A percentile compares a stretch with the other conserved stretches of the same genome.
phyloP scores from a whole-genome alignment of 768 basidiomycete species.

The Chalciporus pseudorubinellus region DNA sequence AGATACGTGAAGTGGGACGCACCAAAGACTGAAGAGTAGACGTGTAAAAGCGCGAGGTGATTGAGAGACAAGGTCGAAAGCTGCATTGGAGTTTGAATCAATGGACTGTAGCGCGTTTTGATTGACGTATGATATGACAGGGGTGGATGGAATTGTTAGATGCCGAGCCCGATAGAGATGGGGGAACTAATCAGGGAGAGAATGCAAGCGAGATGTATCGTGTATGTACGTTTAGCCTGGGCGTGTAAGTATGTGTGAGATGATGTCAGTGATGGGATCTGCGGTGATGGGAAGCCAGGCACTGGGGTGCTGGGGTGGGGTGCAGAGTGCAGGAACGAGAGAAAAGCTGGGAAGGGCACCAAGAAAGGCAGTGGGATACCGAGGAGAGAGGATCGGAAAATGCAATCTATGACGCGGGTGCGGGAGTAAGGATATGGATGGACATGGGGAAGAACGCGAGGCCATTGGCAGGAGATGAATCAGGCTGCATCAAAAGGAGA shows the following conservation, averaged over 20 bases:
- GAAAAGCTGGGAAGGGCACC: background rate
- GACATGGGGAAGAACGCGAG: conserved; percentile 1
- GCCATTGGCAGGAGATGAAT: background rate
- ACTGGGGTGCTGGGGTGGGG: background rate
- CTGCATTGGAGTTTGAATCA: too few species aligned
- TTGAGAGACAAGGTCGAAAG: background rate
- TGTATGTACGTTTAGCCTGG: background rate
- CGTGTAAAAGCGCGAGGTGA: background rate
- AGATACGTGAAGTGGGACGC: background rate
- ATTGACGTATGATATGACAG: background rate
- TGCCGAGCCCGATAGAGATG: conserved; percentile 1
- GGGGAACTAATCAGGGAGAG: background rate
- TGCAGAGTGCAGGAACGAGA: background rate
- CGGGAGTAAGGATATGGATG: background rate
- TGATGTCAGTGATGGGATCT: conserved; percentile 23
- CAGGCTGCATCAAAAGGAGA: background rate
- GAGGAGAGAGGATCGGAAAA: background rate
- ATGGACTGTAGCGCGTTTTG: too few species aligned
- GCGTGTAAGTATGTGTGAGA: background rate
- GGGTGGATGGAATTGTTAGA: background rate
- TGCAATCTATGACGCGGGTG: conserved; percentile 16
- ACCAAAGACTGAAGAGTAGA: too few species aligned
- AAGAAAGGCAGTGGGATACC: background rate
- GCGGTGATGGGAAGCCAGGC: conserved; percentile 13
- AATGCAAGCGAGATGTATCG: conserved; percentile 1